phyloP scores from a whole-genome alignment of 2,329 filamentous ascomycete genomes.

The Stachybotrys elegans region DNA sequence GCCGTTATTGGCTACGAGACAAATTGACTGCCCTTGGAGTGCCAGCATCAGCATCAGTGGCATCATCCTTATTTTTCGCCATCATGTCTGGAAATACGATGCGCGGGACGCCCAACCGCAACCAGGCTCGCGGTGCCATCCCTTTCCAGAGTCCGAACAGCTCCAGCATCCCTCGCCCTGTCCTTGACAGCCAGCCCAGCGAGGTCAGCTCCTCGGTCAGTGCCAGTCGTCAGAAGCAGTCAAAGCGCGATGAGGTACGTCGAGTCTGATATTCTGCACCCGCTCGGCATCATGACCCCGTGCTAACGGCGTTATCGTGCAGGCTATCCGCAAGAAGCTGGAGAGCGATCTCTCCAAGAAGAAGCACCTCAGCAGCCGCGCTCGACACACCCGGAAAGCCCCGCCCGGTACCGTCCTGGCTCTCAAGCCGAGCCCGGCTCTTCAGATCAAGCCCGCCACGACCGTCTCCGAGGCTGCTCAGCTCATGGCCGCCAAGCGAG shows the following conservation, averaged over 20 bases:
- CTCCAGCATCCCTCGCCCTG: slow-evolving; percentile 69
- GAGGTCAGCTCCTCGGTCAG: slow-evolving; percentile 70
- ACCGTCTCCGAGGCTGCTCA: slow-evolving; percentile 95
- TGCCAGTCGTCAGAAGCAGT: slow-evolving; percentile 92
- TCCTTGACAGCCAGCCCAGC: slow-evolving; percentile 56
- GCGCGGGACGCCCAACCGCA: slow-evolving; percentile 64
- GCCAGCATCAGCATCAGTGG: no score
- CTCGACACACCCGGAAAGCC: slow-evolving; percentile 84
- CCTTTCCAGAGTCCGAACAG: slow-evolving; percentile 55
- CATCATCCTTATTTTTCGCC: no score
- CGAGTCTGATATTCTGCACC: no score
- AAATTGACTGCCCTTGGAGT: no score
- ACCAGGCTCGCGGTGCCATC: slow-evolving; percentile 51
- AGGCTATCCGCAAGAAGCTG: slow-evolving; percentile 96
- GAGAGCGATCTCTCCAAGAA: slow-evolving; percentile 98
- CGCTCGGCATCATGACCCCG: slow-evolving; percentile 5
- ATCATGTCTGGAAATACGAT: slow-evolving; percentile 57
- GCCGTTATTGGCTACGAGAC: no score
- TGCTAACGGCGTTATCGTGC: slow-evolving; percentile 15
- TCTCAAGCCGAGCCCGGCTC: slow-evolving; percentile 87
- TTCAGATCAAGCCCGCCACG: slow-evolving; percentile 94
- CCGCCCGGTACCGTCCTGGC: slow-evolving; percentile 94
- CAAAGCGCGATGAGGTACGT: slow-evolving; percentile 95
- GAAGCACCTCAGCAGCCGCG: slow-evolving; percentile 73
- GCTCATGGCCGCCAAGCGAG: slow-evolving; percentile 96